Conservation (phyloP, 306 rosid genomes). For the Acacia acuminata region DNA sequence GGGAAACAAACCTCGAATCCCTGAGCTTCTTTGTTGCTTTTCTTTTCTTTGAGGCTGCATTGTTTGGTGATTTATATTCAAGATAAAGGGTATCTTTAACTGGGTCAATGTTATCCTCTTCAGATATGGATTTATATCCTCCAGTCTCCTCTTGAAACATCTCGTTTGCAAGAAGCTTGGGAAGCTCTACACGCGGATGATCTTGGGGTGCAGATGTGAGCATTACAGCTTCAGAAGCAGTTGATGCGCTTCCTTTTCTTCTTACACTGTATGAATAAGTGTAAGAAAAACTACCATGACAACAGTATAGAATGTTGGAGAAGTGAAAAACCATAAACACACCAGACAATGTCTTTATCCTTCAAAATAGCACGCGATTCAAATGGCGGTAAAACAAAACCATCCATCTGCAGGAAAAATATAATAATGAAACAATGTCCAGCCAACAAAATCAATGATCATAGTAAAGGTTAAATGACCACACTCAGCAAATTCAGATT, state of each 20-base stretch:
- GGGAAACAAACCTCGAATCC: conserved; percentile 60
- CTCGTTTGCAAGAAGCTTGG: conserved; percentile 59
- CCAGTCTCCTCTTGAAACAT: conserved; percentile 52
- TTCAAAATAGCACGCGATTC: conserved; percentile 80
- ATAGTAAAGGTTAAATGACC: not conserved
- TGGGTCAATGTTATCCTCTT: conserved; percentile 41
- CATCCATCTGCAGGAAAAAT: conserved; percentile 76
- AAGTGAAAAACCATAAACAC: conserved; percentile 24
- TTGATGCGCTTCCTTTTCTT: conserved; percentile 46
- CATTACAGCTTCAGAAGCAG: conserved; percentile 40
- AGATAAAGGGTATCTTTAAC: conserved; percentile 40
- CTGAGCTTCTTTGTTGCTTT: conserved; percentile 61
- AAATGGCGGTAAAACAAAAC: conserved; percentile 84
- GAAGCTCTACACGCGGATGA: conserved; percentile 45
- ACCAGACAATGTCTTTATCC: conserved; percentile 84
- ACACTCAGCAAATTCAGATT: not conserved
- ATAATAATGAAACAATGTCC: not conserved
- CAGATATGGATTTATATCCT: conserved; percentile 38
- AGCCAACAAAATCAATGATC: not conserved
- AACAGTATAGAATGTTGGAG: not conserved
- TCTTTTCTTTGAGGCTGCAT: conserved; percentile 61
- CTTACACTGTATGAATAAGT: conserved; percentile 53
- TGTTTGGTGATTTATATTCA: conserved; percentile 34
- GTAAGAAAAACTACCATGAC: conserved; percentile 1
- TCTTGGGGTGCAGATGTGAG: conserved; percentile 18